Conservation (phyloP, 1,139 yeast species). For the Nakaseomyces uthaithaninus region DNA sequence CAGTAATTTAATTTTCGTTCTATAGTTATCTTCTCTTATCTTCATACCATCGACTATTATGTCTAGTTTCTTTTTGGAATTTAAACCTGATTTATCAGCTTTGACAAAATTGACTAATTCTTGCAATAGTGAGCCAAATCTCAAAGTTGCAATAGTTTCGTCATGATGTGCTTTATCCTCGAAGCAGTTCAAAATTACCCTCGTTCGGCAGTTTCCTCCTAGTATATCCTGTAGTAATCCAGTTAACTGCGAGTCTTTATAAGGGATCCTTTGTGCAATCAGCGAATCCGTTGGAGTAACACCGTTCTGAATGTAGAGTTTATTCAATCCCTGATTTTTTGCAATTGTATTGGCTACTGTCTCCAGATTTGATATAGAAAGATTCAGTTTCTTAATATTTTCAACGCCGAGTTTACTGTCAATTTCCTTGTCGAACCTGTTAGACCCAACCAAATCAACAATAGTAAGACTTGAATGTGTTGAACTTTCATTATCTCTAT, state of each 20-base stretch:
- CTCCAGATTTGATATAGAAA: slow-evolving; percentile 70
- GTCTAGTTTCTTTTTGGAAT: slow-evolving; percentile 47
- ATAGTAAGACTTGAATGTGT: slow-evolving; percentile 41
- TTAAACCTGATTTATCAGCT: slow-evolving; percentile 55
- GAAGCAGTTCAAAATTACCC: slow-evolving; percentile 71
- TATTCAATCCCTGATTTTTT: neutral
- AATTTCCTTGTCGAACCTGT: slow-evolving; percentile 76
- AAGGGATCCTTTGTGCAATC: slow-evolving; percentile 21
- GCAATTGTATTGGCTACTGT: slow-evolving; percentile 40
- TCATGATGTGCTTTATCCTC: slow-evolving; percentile 52
- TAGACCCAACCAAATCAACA: slow-evolving; percentile 87
- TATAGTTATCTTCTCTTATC: slow-evolving; percentile 40
- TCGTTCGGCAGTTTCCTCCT: slow-evolving; percentile 82
- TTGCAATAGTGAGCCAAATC: slow-evolving; percentile 79
- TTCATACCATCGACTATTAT: slow-evolving; percentile 42
- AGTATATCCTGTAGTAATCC: slow-evolving; percentile 75
- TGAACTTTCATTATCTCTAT: slow-evolving; percentile 34
- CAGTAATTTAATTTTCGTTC: slow-evolving; percentile 40
- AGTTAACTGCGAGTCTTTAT: slow-evolving; percentile 77
- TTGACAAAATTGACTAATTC: slow-evolving; percentile 60
- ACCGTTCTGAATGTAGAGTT: neutral
- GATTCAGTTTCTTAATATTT: slow-evolving; percentile 79
- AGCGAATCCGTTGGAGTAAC: neutral
- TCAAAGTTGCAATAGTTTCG: slow-evolving; percentile 69
- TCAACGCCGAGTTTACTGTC: slow-evolving; percentile 69